Base-by-base conservation (phyloP, 75 land plant genomes). In the Picea glauca region DNA sequence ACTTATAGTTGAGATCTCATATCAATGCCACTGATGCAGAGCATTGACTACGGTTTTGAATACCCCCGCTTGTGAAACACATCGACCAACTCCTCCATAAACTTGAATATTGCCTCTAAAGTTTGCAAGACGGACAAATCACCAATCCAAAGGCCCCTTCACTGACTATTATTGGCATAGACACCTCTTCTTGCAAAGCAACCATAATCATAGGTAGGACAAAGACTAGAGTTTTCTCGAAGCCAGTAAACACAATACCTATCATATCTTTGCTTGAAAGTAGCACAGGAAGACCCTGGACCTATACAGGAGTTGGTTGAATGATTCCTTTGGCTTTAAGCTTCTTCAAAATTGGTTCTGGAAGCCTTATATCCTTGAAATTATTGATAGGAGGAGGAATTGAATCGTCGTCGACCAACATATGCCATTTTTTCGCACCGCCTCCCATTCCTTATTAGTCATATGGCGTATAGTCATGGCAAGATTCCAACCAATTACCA, bases 11-110 rank as follows among this genome's bases (percentile, higher is more conserved):
- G 98, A 20, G 93, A 87, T 78, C 91, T 78, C 96, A 95, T 93
- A 83, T 93, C 94, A 14, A 93, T 93, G 26, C 96, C 98, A 15
- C 98, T 96, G 78, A 95, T 95, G 78, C 96, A 95, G 15, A 95
- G 90, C 83, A 95, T 82, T 3, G 96, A 84, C 80, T 96, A 79
- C 11, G 93, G 14, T 46, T 93, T 90, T 12, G 93, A 91, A 50
- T 87, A 85, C 18, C 93, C 92, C 33, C 54, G 32, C 72, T 87
- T 87, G 72, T 65, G 77, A 84, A 95, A 72, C 5, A 88, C 38
- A 4, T 57, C 66, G 60, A 90, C 79, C 65, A 95, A 95, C 81
- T 91, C 85, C 76, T 95, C 93, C 60, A 95, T 90, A 15, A 95
- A 26, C 26, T 26, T 26, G 26, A 93, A 72, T 93, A 93, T 83